phyloP scores from a whole-genome alignment of 1,284 basidiomycete species.

The Takashimella koratensis region DNA sequence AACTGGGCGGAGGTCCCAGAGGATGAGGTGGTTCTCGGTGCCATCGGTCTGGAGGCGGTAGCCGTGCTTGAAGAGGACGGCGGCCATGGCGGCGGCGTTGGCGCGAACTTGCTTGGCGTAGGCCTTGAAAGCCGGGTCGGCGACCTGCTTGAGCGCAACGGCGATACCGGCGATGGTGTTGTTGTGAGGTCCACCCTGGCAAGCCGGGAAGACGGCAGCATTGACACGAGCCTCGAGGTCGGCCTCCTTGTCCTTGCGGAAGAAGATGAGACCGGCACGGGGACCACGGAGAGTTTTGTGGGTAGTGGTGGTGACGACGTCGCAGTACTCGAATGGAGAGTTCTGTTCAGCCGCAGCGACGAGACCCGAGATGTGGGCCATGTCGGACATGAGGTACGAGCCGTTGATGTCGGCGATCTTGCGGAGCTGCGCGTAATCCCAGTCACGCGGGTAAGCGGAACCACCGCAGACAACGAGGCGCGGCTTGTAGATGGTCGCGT shows the following conservation, averaged over 20 bases:
- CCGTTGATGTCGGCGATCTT: conserved; percentile 82
- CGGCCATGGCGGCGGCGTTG: conserved; percentile 75
- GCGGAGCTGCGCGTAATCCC: conserved; percentile 85
- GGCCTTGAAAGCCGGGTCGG: conserved; percentile 82
- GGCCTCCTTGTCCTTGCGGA: conserved; percentile 83
- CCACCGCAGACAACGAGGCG: conserved; percentile 95
- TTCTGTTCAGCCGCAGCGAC: conserved; percentile 89
- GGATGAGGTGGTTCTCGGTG: conserved; percentile 95
- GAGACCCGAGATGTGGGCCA: conserved; percentile 95
- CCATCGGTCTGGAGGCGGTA: conserved; percentile 97
- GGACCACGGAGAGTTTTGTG: conserved; percentile 99
- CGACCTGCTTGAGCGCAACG: conserved; percentile 89
- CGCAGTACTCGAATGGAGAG: conserved; percentile 94
- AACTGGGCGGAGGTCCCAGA: conserved; percentile 95
- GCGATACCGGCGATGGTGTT: conserved; percentile 97
- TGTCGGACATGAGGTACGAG: conserved; percentile 91
- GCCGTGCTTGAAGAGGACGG: conserved; percentile 66
- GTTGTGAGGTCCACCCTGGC: conserved; percentile 99
- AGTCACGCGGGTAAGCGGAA: conserved; percentile 97
- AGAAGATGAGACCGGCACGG: conserved; percentile 98
- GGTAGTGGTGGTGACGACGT: conserved; percentile 95
- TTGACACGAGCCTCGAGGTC: conserved; percentile 95
- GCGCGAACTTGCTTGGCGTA: conserved; percentile 94
- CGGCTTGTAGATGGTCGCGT: conserved; percentile 96
- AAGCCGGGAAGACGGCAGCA: conserved; percentile 98